Percentiles rank a stretch among this genome's conserved stretches.
phyloP scores from a whole-genome alignment of 257 asterid genomes.

The Ligustrum vulgare region DNA sequence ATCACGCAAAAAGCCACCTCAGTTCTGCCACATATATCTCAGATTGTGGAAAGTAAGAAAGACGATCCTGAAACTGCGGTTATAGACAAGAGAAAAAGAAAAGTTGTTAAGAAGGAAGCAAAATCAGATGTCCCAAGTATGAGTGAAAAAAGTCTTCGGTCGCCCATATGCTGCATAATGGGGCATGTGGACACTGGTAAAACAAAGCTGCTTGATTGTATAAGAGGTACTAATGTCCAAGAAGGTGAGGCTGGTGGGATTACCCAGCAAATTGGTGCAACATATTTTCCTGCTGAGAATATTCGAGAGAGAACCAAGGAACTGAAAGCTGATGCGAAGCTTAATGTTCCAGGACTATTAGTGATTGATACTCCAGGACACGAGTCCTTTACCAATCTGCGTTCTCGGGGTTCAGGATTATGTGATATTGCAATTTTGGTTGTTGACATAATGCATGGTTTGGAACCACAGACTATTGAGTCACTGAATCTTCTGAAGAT shows the following conservation, averaged over 20 bases:
- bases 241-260: slow-evolving; percentile 99
- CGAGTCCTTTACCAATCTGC: slow-evolving; percentile 88
- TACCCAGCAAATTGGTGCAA: slow-evolving; percentile 99
- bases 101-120: slow-evolving; percentile 29
- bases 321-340: slow-evolving; percentile 91
- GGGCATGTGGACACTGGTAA: slow-evolving; percentile 99
- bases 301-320: slow-evolving; percentile 96
- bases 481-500: slow-evolving; percentile 89
- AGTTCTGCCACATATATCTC: slow-evolving; percentile 26
- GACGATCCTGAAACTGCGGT: slow-evolving; percentile 35
- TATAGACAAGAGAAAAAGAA: slow-evolving; percentile 34
- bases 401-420: slow-evolving; percentile 95
- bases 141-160: slow-evolving; percentile 63
- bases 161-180: slow-evolving; percentile 99
- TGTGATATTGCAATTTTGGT: slow-evolving; percentile 97
- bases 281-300: slow-evolving; percentile 94
- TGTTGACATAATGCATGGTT: slow-evolving; percentile 96
- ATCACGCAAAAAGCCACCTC: slow-evolving; percentile 28
- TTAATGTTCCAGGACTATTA: slow-evolving; percentile 92
- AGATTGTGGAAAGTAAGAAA: slow-evolving; percentile 35
- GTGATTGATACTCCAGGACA: slow-evolving; percentile 99
- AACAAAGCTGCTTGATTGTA: slow-evolving; percentile 94
- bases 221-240: slow-evolving; percentile 96
- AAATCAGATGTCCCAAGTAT: slow-evolving; percentile 35
- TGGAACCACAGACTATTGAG: slow-evolving; percentile 97